Percentiles rank a stretch among this genome's conserved stretches.
Evolutionary conservation across 1,139 yeast species (phyloP).

Genomic region (Taiozyma sp.): DNA sequence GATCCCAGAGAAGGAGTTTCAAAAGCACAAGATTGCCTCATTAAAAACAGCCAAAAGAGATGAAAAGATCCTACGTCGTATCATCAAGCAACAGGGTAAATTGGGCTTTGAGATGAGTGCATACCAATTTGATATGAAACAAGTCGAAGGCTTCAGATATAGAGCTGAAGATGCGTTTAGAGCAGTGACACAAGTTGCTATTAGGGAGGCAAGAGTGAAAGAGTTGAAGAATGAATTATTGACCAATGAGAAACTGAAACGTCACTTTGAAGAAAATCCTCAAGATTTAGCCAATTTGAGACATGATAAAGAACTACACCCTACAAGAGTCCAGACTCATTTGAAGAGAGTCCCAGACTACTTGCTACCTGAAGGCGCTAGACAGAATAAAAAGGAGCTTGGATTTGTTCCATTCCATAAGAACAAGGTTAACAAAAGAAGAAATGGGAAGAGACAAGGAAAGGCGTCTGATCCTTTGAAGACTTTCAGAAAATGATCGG

Average conservation of each 20-base stretch:
- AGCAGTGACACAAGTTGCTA: slow-evolving; percentile 84
- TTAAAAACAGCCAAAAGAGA: slow-evolving; percentile 72
- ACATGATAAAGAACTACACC: slow-evolving; percentile 87
- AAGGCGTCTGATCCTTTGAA: slow-evolving; percentile 71
- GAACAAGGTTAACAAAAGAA: slow-evolving; percentile 41
- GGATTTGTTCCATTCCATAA: slow-evolving; percentile 81
- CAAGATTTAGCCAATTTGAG: slow-evolving; percentile 85
- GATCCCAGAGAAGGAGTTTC: slow-evolving; percentile 77
- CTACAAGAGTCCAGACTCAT: slow-evolving; percentile 78
- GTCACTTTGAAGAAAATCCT: slow-evolving; percentile 98
- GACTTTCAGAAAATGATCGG: slow-evolving; percentile 34
- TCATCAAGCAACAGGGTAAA: slow-evolving; percentile 72
- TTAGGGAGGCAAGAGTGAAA: slow-evolving; percentile 90
- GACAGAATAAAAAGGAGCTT: slow-evolving; percentile 51
- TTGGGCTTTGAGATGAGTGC: slow-evolving; percentile 74
- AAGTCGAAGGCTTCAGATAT: slow-evolving; percentile 93
- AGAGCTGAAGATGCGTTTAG: slow-evolving; percentile 97
- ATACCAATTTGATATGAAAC: slow-evolving; percentile 87
- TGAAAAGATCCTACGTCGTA: slow-evolving; percentile 76
- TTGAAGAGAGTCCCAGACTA: slow-evolving; percentile 92
- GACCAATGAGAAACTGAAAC: slow-evolving; percentile 83
- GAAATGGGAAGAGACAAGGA: slow-evolving; percentile 35
- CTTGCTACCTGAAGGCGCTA: slow-evolving; percentile 76
- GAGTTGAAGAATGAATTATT: slow-evolving; percentile 87
- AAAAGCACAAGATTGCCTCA: slow-evolving; percentile 82